These are phyloP conservation scores for Leishmania martiniquensis DNA, from an alignment of 208 protist genomes.

Conservation along the genomic window DNA sequence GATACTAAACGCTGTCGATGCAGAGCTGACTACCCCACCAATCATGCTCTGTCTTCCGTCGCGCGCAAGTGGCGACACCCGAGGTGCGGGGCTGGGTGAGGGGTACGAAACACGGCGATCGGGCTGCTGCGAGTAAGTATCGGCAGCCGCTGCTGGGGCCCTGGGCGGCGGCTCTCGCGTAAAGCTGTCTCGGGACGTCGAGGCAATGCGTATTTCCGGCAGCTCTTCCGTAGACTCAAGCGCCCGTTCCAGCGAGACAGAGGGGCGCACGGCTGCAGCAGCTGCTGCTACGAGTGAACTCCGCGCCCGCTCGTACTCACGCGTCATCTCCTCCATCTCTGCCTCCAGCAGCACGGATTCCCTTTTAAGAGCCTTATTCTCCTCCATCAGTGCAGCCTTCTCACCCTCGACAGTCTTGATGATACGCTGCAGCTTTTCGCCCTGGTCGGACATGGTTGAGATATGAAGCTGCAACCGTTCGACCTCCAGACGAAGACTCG, in stretches of 20 bases:
- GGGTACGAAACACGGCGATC: slow-evolving; percentile 11
- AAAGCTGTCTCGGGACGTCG: slow-evolving; percentile 6
- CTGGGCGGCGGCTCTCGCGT: background rate
- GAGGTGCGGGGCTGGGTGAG: background rate
- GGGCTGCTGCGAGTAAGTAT: background rate
- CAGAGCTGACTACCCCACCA: background rate
- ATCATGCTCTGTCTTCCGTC: slow-evolving; percentile 13
- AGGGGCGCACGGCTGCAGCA: background rate
- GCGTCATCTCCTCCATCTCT: slow-evolving; percentile 49
- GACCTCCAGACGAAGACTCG: slow-evolving; percentile 21
- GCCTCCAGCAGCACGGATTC: slow-evolving; percentile 44
- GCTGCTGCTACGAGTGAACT: slow-evolving; percentile 10
- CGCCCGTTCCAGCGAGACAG: background rate
- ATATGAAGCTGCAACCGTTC: slow-evolving; percentile 41
- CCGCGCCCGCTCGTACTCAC: slow-evolving; percentile 24
- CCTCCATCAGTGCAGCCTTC: slow-evolving; percentile 30
- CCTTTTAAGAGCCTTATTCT: slow-evolving; percentile 44
- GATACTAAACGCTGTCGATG: background rate
- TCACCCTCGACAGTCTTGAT: slow-evolving; percentile 40
- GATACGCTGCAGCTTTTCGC: slow-evolving; percentile 46
- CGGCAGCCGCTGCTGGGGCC: background rate
- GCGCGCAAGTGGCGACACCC: slow-evolving; percentile 24
- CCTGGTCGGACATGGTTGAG: slow-evolving; percentile 33
- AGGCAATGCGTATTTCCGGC: slow-evolving; percentile 5
- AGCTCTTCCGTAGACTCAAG: background rate